Percentiles rank a stretch among this genome's conserved stretches.
phyloP scores from a whole-genome alignment of 176 grass and related monocot genomes.

The Eleusine indica region DNA sequence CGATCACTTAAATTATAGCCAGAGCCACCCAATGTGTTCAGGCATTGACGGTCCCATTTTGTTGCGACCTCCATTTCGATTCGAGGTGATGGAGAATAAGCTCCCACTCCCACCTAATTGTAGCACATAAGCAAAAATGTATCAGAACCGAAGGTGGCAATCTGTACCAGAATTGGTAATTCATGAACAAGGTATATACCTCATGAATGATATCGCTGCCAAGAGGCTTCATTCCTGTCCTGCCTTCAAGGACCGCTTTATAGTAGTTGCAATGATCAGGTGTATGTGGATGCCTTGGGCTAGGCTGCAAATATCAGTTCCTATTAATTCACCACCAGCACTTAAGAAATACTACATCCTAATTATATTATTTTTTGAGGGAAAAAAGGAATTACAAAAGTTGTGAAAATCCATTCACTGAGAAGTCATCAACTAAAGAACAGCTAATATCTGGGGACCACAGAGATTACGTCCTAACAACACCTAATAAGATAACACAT shows the following conservation, averaged over 20 bases:
- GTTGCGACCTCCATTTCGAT: conserved; percentile 74
- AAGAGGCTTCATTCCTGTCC: conserved; percentile 47
- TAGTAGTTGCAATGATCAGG: conserved; percentile 54
- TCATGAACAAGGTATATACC: conserved; percentile 48
- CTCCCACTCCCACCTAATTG: conserved; percentile 60
- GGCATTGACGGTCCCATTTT: conserved; percentile 64
- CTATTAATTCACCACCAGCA: conserved; percentile 23
- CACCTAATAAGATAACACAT: conserved; percentile 20
- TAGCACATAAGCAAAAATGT: conserved; percentile 30
- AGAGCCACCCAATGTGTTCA: conserved; percentile 35
- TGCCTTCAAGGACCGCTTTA: conserved; percentile 52
- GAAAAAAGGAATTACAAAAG: too few species aligned
- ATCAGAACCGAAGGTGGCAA: conserved; percentile 29
- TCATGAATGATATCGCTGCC: conserved; percentile 41
- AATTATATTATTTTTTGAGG: not conserved
- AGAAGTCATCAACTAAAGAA: not conserved
- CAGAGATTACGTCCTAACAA: conserved; percentile 24
- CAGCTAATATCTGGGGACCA: conserved; percentile 44
- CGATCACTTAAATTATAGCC: conserved; percentile 40
- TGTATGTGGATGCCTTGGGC: conserved; percentile 55
- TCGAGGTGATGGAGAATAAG: conserved; percentile 65
- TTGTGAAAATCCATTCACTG: not conserved
- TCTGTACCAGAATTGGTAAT: conserved; percentile 23
- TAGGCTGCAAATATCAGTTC: conserved; percentile 52
- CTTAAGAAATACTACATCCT: not conserved